These are phyloP conservation scores for Arthrinium phaeospermum DNA, from an alignment of 2,329 filamentous ascomycete species.

Conservation along the genomic window DNA sequence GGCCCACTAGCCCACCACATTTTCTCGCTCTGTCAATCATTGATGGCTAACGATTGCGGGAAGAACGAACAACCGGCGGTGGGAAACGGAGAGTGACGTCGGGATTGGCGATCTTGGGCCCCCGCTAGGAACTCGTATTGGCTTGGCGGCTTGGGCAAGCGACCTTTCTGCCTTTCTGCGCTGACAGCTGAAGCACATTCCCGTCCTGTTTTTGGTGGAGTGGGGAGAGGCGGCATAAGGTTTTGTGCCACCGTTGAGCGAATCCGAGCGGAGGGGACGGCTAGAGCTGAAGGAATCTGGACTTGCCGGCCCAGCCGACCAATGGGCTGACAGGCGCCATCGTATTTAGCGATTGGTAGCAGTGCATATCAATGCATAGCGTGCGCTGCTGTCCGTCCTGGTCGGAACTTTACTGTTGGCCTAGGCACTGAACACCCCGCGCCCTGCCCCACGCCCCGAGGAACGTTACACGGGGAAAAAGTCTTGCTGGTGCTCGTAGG, in stretches of 20 bases:
- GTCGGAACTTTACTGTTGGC: background rate
- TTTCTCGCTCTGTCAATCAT: background rate
- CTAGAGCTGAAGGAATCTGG: background rate
- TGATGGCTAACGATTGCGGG: background rate
- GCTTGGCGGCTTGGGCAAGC: background rate
- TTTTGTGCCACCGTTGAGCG: background rate
- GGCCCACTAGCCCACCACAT: background rate
- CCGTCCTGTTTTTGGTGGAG: background rate
- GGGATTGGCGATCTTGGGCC: background rate
- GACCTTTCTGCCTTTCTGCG: background rate
- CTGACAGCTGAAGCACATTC: background rate
- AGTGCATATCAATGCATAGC: background rate
- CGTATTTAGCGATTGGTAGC: background rate
- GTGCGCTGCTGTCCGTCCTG: background rate
- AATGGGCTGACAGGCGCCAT: background rate
- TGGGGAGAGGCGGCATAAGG: constrained; percentile 1
- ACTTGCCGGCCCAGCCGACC: background rate
- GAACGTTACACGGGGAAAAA: constrained; percentile 3
- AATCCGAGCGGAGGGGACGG: background rate
- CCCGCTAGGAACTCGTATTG: background rate
- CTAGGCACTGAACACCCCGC: background rate
- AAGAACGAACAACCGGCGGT: background rate
- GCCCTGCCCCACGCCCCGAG: background rate
- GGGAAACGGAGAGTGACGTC: constrained; percentile 13
- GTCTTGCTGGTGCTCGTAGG: background rate